Evolutionary conservation across 345 rosid genomes (phyloP).

Genomic region (Salix viminalis): DNA sequence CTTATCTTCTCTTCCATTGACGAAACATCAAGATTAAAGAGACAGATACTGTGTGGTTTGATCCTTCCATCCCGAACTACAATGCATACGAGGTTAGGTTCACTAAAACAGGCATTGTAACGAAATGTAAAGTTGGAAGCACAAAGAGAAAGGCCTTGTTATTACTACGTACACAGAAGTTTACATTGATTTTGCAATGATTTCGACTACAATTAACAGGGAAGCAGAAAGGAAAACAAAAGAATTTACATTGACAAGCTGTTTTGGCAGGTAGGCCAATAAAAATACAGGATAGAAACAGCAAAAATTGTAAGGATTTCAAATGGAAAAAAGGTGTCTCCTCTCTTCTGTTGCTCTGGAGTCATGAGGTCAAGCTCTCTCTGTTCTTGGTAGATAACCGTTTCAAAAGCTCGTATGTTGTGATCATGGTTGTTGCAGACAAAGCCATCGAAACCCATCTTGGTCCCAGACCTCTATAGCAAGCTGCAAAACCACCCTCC

Average conservation of each 20-base stretch:
- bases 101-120: background rate
- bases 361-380: constrained; percentile 16
- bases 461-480: constrained; percentile 87
- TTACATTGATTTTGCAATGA: constrained; percentile 22
- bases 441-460: constrained; percentile 91
- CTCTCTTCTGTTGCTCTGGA: background rate
- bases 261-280: constrained; percentile 6
- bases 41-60: background rate
- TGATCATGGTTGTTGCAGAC: constrained; percentile 87
- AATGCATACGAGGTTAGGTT: too few relatives aligned
- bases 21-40: background rate
- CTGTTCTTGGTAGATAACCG: constrained; percentile 63
- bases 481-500: constrained; percentile 76
- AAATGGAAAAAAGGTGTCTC: background rate
- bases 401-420: constrained; percentile 82
- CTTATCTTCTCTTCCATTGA: background rate
- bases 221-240: background rate
- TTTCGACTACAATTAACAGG: constrained; percentile 1
- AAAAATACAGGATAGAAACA: background rate
- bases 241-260: constrained; percentile 20
- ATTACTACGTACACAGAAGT: constrained; percentile 17
- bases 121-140: background rate
- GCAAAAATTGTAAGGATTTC: background rate
- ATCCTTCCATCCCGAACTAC: background rate
- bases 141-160: background rate